Conservation (phyloP, 2,329 filamentous ascomycete genomes). For the Aspergillus fructus region DNA sequence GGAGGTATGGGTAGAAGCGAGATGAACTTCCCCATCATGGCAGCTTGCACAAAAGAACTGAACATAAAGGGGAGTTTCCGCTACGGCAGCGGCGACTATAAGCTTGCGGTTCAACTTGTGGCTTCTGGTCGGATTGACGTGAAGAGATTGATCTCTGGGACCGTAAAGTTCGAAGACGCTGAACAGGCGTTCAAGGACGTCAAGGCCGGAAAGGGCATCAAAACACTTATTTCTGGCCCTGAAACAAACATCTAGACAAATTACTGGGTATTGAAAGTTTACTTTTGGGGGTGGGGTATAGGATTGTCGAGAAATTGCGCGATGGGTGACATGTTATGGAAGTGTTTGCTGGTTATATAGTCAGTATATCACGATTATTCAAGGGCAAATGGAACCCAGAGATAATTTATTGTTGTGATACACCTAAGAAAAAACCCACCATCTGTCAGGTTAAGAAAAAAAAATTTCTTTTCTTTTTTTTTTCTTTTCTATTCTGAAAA, state of each 20-base stretch:
- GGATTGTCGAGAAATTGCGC: neutral
- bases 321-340: neutral
- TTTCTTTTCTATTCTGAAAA: too few relatives aligned
- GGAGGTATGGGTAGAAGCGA: slow-evolving; percentile 87
- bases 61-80: slow-evolving; percentile 85
- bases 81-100: slow-evolving; percentile 85
- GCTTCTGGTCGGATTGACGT: slow-evolving; percentile 67
- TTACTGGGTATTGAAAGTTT: neutral
- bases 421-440: neutral
- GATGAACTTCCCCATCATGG: slow-evolving; percentile 89
- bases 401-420: neutral
- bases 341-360: neutral
- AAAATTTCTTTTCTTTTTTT: neutral
- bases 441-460: neutral
- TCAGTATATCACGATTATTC: neutral
- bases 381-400: neutral
- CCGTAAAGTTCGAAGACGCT: slow-evolving; percentile 76
- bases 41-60: slow-evolving; percentile 84
- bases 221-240: slow-evolving; percentile 45
- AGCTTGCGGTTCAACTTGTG: slow-evolving; percentile 76
- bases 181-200: slow-evolving; percentile 86
- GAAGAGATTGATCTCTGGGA: slow-evolving; percentile 76
- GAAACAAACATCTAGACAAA: neutral
- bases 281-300: neutral
- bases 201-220: slow-evolving; percentile 69